These are phyloP conservation scores for Kodamaea neixiangensis DNA, from an alignment of 805 yeast genomes.

Conservation along the genomic window DNA sequence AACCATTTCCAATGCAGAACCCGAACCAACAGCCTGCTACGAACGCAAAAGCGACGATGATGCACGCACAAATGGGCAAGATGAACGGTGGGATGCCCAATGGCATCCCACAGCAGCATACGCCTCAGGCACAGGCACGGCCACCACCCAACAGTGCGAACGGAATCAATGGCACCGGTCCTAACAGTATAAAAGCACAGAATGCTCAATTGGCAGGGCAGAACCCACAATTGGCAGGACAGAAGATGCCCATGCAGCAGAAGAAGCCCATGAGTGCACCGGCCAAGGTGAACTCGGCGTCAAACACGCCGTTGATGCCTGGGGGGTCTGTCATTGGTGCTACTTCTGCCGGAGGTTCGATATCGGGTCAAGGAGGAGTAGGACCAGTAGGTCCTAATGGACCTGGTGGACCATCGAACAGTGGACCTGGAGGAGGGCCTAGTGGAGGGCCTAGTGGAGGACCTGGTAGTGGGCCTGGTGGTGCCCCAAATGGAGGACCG, in stretches of 20 bases:
- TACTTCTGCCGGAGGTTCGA: background rate
- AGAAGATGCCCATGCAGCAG: constrained; percentile 5
- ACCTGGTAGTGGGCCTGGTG: background rate
- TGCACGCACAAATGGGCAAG: constrained; percentile 10
- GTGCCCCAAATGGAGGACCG: background rate
- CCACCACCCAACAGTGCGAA: constrained; percentile 18
- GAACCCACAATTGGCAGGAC: constrained; percentile 1
- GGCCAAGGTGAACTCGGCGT: background rate
- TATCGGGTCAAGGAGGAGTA: background rate
- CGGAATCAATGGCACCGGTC: background rate
- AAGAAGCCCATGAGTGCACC: constrained; percentile 9
- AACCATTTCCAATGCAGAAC: constrained; percentile 15
- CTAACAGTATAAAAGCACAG: constrained; percentile 6
- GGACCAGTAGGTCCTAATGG: background rate
- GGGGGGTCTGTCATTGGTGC: background rate
- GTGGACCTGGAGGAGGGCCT: background rate
- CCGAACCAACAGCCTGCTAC: constrained; percentile 5
- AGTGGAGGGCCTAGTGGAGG: background rate
- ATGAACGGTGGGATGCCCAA: constrained; percentile 16
- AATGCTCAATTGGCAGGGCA: constrained; percentile 1
- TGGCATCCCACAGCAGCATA: constrained; percentile 24
- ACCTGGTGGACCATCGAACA: too few species aligned
- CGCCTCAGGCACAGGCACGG: constrained; percentile 22
- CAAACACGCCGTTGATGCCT: background rate
- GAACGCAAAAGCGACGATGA: constrained; percentile 2